Evolutionary conservation across 75 land plant genomes (phyloP).

Genomic region (Azolla pinnata): DNA sequence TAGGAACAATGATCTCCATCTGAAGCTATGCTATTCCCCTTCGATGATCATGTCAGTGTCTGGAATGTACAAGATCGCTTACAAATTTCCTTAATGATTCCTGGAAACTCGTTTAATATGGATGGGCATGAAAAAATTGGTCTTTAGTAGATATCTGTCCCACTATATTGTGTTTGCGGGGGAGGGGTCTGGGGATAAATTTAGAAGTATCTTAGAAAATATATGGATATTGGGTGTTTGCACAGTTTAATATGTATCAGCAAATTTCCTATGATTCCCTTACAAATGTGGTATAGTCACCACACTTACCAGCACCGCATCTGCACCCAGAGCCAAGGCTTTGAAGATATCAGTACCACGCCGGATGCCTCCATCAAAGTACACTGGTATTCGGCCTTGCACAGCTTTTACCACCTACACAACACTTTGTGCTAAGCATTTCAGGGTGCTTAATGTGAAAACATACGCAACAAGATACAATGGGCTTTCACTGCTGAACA

Average conservation of each 20-base stretch:
- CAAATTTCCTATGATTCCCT: neutral
- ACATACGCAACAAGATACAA: no score
- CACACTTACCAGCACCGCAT: constrained; percentile 55
- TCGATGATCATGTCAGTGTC: no score
- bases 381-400: constrained; percentile 62
- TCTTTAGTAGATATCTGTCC: neutral
- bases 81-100: no score
- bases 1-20: neutral
- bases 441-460: neutral
- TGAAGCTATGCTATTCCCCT: no score
- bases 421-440: neutral
- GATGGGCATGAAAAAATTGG: neutral
- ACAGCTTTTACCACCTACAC: constrained; percentile 64
- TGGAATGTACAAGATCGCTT: no score
- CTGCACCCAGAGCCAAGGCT: constrained; percentile 79
- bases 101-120: no score
- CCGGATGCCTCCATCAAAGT: constrained; percentile 77
- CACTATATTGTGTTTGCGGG: no score
- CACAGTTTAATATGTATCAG: neutral
- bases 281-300: no score
- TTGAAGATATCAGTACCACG: constrained; percentile 91
- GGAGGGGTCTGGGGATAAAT: no score
- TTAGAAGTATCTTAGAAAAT: neutral
- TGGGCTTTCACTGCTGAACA: no score
- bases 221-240: neutral